Evolutionary conservation across 2,329 filamentous ascomycete genomes (phyloP).

Genomic region (Verruconis gallopava): DNA sequence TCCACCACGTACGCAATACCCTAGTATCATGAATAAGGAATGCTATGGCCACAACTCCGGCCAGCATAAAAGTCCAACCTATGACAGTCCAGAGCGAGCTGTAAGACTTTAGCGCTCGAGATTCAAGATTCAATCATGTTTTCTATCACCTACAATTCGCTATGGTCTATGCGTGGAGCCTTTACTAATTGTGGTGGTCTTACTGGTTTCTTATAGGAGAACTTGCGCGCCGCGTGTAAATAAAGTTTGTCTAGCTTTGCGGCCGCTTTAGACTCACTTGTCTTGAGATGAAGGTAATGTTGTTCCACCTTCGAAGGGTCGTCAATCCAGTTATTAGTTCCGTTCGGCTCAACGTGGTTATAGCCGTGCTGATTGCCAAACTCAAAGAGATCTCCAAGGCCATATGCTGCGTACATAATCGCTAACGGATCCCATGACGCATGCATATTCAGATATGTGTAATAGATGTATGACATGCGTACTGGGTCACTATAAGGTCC

Average conservation of each 20-base stretch:
- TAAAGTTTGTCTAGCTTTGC: not conserved
- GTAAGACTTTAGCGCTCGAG: no score
- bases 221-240: not conserved
- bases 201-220: not conserved
- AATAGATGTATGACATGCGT: slow-evolving; percentile 16
- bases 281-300: not conserved
- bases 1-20: no score
- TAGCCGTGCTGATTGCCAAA: slow-evolving; percentile 10
- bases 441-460: slow-evolving; percentile 15
- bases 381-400: slow-evolving; percentile 23
- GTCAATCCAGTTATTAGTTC: not conserved
- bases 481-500: slow-evolving; percentile 15
- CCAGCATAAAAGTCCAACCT: no score
- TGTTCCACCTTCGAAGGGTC: not conserved
- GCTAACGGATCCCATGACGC: slow-evolving; percentile 19
- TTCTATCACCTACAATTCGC: no score
- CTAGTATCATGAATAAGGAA: no score
- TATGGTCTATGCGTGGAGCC: no score
- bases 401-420: slow-evolving; percentile 15
- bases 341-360: not conserved
- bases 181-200: no score
- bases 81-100: no score
- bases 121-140: no score
- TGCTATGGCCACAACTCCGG: no score
- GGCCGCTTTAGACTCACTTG: not conserved